phyloP scores from a whole-genome alignment of 768 basidiomycete genomes.

The Thelephora aurantiotincta region DNA sequence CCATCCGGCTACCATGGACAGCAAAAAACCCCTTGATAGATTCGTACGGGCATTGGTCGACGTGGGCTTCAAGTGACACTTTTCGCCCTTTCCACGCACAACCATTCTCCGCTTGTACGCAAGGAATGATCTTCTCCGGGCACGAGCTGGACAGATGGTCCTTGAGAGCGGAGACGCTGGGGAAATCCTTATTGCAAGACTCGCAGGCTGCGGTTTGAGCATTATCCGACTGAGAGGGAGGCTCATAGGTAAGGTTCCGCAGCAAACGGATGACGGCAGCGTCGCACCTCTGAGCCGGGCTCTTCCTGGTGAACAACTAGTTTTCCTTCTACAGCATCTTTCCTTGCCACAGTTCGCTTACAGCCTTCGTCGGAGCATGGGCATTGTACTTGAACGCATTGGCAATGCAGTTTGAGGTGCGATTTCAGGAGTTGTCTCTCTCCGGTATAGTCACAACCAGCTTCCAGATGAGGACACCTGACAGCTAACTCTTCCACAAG shows the following conservation, averaged over 20 bases:
- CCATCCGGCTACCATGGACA: slow-evolving; percentile 21
- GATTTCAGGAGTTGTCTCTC: slow-evolving; percentile 52
- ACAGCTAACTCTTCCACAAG: slow-evolving; percentile 75
- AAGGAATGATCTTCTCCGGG: slow-evolving; percentile 23
- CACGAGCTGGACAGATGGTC: slow-evolving; percentile 25
- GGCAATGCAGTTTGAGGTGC: slow-evolving; percentile 51
- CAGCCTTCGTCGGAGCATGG: slow-evolving; percentile 36
- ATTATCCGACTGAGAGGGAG: too few relatives aligned
- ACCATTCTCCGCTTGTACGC: slow-evolving; percentile 33
- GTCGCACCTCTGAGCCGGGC: slow-evolving; percentile 22
- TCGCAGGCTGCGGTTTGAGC: slow-evolving; percentile 22
- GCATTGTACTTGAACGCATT: slow-evolving; percentile 40
- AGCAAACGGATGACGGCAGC: neutral
- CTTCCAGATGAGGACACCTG: slow-evolving; percentile 44
- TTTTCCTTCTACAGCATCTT: slow-evolving; percentile 28
- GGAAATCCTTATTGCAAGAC: slow-evolving; percentile 24
- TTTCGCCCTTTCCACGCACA: slow-evolving; percentile 41
- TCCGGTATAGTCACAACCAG: slow-evolving; percentile 48
- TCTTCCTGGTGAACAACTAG: slow-evolving; percentile 21
- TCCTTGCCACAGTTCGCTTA: slow-evolving; percentile 26
- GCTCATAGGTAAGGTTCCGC: neutral
- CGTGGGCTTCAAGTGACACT: slow-evolving; percentile 22
- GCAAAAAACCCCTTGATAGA: slow-evolving; percentile 45
- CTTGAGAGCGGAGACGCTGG: slow-evolving; percentile 14
- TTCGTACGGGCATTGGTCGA: slow-evolving; percentile 39